A percentile compares a stretch with the other conserved stretches of the same genome.
phyloP scores from a whole-genome alignment of 2,329 filamentous ascomycete species.

The Trichoderma breve region DNA sequence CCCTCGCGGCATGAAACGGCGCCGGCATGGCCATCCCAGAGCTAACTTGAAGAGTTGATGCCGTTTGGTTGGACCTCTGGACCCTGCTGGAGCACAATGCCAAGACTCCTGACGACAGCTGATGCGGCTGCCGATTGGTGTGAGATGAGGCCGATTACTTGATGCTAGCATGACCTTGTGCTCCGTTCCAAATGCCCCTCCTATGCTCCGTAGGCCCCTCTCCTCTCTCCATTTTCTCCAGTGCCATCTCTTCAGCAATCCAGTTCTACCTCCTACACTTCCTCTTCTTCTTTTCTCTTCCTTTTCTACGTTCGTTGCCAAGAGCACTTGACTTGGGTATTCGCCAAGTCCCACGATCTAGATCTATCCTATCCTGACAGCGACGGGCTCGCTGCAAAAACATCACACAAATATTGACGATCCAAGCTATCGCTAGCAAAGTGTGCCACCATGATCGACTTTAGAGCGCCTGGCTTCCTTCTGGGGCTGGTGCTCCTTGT shows the following conservation, averaged over 20 bases:
- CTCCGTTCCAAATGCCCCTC: conserved; percentile 3
- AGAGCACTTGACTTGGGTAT: neutral
- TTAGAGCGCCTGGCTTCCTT: conserved; percentile 50
- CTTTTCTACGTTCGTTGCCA: neutral
- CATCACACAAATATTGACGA: neutral
- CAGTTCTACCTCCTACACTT: neutral
- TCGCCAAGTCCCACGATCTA: neutral
- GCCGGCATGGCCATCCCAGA: conserved; percentile 18
- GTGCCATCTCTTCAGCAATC: neutral
- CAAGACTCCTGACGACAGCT: conserved; percentile 12
- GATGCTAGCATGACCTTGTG: neutral
- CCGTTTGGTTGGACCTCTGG: neutral
- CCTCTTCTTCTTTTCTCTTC: neutral
- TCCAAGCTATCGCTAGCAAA: neutral
- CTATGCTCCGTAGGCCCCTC: conserved; percentile 7
- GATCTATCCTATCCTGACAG: neutral
- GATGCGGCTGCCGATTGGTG: conserved; percentile 10
- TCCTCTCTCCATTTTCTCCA: neutral
- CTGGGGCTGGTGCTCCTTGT: conserved; percentile 61
- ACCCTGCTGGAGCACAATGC: neutral
- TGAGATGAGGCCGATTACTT: neutral
- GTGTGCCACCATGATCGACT: conserved; percentile 43
- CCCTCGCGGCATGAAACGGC: conserved; percentile 12
- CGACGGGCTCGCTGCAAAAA: neutral
- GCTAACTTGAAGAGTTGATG: neutral